Evolutionary conservation across 78 protist species (phyloP), one percentile per base, ranked within the genome.

Genomic region (Chrysochromulina parva): DNA sequence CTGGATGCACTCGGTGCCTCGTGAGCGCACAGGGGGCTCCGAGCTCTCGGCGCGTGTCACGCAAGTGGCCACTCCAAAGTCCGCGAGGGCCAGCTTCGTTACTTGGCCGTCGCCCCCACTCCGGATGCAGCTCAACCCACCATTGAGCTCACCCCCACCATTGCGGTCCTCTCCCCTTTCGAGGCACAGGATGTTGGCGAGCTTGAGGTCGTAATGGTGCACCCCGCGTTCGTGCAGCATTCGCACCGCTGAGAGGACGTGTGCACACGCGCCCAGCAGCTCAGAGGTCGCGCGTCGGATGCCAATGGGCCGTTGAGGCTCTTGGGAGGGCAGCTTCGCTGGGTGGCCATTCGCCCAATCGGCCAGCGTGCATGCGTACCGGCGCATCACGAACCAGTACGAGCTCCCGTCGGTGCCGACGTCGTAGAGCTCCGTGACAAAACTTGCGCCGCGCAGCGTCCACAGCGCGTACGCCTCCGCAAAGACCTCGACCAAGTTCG

Each of bases 1-100:
- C 91, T 97, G 96, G 88, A 96, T 94, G 90, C 67, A 96, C 89
- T 97, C 98, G 1, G 98, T 97, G 74, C 98, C 98, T 5, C 97
- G 58, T 85, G 96, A 92, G 65, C 94, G 85, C 17, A 90, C n/a
- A 88, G 52, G 97, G 89, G 90, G 78, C 86, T 22, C 95, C 94
- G 17, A 93, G 97, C 22, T 81, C 91, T 28, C 93, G 97, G 38
- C 16, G 57, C 26, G 89, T n/a, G 81, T 93, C 96, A 10, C 92
- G 57, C 55, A n/a, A n/a, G 80, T 88, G 22, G 96, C 81, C 92
- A 94, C 97, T 50, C 98, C 98, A 93, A 97, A 96, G 90, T 97
- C 96, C 17, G 82, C 53, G 16, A 94, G 50, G 59, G 20, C 86
- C 80, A 94, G 93, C 4, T 66, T 55, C 54, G 20, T 90, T 74